Base-by-base conservation (phyloP, 495 filamentous ascomycete genomes). In the Hypoxylon subgilvum region DNA sequence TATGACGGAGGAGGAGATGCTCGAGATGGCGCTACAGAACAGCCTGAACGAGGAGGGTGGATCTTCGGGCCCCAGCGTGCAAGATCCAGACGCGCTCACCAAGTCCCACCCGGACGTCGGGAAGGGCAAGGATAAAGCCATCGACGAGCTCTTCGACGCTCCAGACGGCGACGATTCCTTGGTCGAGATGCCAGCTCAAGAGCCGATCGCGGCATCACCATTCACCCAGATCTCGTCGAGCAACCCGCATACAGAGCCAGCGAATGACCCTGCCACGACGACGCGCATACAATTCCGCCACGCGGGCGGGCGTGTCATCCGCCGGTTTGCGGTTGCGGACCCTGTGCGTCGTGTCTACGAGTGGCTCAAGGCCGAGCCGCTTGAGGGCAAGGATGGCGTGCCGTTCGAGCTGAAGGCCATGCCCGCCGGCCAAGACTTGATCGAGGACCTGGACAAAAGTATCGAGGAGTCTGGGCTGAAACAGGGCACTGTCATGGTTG, bases 1-100 rank as follows among this genome's bases (percentile, higher is more conserved):
- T 5, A 93, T 98, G 88, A 96, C 91, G 0, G 94, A 98, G 65
- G 92, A 97, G 60, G 91, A 98, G 71, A 93, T 93, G 91, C 79
- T 98, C 66, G 87, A 95, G 70, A 84, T 96, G 80, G 94, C 95
- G 0, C 72, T 98, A 73, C 84, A 90, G 64, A 93, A 94, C 72
- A 96, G 91, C 63, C 76, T 96, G 3, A 85, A 74, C 32, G 77
- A 76, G 44, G 66, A 64, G 31, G 55, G 66, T 46, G 57, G 47
- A 16, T 32, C 60, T 6, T 65, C 63, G 2, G 63, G 52, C 6
- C 63, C 76, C 43, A 76, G 71, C 49, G 69, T 80, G 17, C 65
- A 72, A 52, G 93, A 98, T 69, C 93, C 92, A 0, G 93, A 97
- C 73, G 86, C 88, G 23, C 75, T 96, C 52, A 97, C 94, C 1